phyloP scores from a whole-genome alignment of 257 asterid species.

The Fraxinus anomala region DNA sequence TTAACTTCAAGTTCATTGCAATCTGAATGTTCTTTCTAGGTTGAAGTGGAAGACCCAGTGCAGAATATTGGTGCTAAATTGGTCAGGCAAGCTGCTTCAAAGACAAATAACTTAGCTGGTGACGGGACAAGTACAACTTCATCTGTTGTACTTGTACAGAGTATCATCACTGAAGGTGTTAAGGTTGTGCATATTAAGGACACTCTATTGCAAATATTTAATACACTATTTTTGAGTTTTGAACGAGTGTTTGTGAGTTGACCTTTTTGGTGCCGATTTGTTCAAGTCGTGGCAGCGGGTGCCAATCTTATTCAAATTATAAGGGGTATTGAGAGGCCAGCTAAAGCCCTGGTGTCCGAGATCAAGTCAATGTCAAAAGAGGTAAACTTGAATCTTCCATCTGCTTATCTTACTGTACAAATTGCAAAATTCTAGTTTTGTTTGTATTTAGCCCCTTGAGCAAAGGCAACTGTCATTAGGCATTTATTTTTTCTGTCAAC shows the following conservation, averaged over 20 bases:
- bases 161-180: conserved; percentile 44
- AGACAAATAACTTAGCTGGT: conserved; percentile 48
- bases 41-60: conserved; percentile 47
- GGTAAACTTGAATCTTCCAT: conserved; percentile 28
- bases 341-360: conserved; percentile 55
- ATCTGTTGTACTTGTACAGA: conserved; percentile 47
- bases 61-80: conserved; percentile 44
- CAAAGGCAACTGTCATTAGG: background rate
- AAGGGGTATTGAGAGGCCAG: conserved; percentile 57
- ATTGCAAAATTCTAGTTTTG: background rate
- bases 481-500: background rate
- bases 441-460: background rate
- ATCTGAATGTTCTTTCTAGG: conserved; percentile 23
- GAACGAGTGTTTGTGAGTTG: background rate
- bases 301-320: conserved; percentile 63
- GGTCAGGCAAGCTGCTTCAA: conserved; percentile 49
- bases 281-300: conserved; percentile 67
- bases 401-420: background rate
- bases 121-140: conserved; percentile 48
- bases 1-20: background rate
- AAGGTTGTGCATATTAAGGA: conserved; percentile 24
- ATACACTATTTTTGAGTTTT: background rate
- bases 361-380: conserved; percentile 58
- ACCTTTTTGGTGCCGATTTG: background rate
- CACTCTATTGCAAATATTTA: background rate